Evolutionary conservation across 805 yeast genomes (phyloP), one percentile per base, ranked within the genome.

Genomic region (Starmerella lactis-condensi): DNA sequence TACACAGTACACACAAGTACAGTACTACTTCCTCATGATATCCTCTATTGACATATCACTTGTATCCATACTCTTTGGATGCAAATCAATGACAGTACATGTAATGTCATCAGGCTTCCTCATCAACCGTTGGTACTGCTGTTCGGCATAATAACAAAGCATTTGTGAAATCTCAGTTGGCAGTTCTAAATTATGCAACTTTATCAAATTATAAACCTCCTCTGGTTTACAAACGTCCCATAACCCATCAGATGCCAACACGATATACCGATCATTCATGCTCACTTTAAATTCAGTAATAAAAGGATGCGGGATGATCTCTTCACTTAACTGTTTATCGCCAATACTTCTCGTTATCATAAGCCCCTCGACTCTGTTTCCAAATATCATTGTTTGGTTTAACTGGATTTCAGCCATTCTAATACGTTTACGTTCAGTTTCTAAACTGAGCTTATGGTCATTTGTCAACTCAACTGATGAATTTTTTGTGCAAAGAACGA

Each of bases 291-390:
- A 0, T 83, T 74, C 1, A 83, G 75, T 43, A 67, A 79, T 2
- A 89, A 31, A 67, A 64, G 0, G 89, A 82, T 28, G 75, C 65
- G 18, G 78, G 83, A 37, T 72, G 11, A 39, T 38, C 9, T 17
- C 43, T 54, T 29, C 67, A 71, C 48, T 78, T 78, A 64, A 76
- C 69, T 72, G 73, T 10, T 69, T 63, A 48, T 79, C 92, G 11
- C 93, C 93, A 22, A 79, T 54, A 2, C 91, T 74, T 41, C 93
- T 60, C 1, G 89, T 75, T 9, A 79, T 81, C 1, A 89, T 85
- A 30, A 79, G 57, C 50, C 92, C 92, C 48, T 77, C 76, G 17
- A 79, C 92, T 9, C 44, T 34, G 13, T 25, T 17, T 17, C 36
- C 32, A 12, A 5, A 2, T 4, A 37, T 27, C 26, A 31, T 5